Evolutionary conservation across 345 rosid genomes (phyloP), one percentile per base, ranked within the genome.

Genomic region (Gynandropsis gynandra): DNA sequence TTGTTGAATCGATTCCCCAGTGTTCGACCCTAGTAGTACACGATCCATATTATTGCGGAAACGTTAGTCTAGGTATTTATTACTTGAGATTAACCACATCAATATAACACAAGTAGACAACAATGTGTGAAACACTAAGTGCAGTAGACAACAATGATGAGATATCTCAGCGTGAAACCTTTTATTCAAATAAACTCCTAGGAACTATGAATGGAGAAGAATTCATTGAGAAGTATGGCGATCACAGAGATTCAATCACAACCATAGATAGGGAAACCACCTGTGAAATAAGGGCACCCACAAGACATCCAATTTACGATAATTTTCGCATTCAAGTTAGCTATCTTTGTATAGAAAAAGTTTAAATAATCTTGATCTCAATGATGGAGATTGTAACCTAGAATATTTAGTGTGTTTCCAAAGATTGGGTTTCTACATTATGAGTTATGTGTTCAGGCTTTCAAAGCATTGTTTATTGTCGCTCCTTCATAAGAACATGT

Each of bases 161-260:
- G 29, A 24, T 24, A 24, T 24, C 29, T 24, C n/a, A 94, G 69
- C 85, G 67, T 45, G 88, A 86, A 75, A 85, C 80, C 59, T 68
- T 80, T 35, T 89, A 83, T 33, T 69, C 71, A 34, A 80, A 64
- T 44, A 58, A 59, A 61, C 81, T 89, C 64, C 97, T 94, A 16
- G 74, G 81, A 47, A 66, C 72, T 36, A 73, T 80, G 5, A 67
- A 55, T 10, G 97, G 95, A 52, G 83, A 75, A 68, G 62, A 50
- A 17, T 86, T 89, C 70, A 52, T 80, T 54, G 74, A 69, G 59
- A 75, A 72, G 47, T 76, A 79, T 60, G 59, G 45, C 50, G 75
- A 81, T 71, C 97, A 89, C 42, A 73, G 72, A 39, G 95, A 89
- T 75, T 64, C 76, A 18, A 88, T 86, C 64, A 89, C 97, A n/a